A percentile compares a stretch with the other conserved stretches of the same genome.
These are phyloP conservation scores for Barnettozyma californica DNA, from an alignment of 805 yeast species.

Conservation along the genomic window DNA sequence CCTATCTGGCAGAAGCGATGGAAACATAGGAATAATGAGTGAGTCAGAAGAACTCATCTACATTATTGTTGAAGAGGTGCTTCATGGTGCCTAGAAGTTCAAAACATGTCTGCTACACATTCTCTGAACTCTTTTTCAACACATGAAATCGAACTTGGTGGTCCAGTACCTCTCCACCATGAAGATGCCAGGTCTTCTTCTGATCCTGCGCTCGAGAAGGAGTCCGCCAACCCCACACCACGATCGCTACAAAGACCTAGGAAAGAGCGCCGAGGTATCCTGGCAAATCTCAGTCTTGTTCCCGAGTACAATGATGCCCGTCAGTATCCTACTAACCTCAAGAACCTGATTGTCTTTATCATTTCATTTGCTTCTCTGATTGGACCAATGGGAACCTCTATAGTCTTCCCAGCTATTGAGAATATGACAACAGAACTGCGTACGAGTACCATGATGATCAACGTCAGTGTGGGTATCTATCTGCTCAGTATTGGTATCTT, in stretches of 20 bases:
- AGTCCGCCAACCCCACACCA: background rate
- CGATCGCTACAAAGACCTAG: slow-evolving; percentile 7
- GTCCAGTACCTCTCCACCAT: background rate
- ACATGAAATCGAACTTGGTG: background rate
- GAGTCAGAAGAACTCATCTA: too few species aligned
- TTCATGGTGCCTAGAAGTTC: too few species aligned
- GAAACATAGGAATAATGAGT: too few species aligned
- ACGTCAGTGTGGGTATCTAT: slow-evolving; percentile 77
- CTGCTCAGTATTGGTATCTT: slow-evolving; percentile 68
- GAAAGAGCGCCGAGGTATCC: slow-evolving; percentile 44
- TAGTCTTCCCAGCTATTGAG: slow-evolving; percentile 72
- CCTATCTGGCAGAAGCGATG: too few species aligned
- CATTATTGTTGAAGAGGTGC: too few species aligned
- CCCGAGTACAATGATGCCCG: slow-evolving; percentile 76
- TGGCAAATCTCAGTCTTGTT: slow-evolving; percentile 42
- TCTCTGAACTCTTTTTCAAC: background rate
- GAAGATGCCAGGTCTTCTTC: background rate
- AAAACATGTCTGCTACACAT: background rate
- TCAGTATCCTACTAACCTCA: slow-evolving; percentile 46
- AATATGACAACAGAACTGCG: slow-evolving; percentile 49
- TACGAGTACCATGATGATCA: slow-evolving; percentile 57
- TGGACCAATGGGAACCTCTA: slow-evolving; percentile 89
- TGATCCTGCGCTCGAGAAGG: background rate
- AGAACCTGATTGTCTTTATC: slow-evolving; percentile 51
- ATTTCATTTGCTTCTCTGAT: slow-evolving; percentile 71